Conservation (phyloP, 2,329 filamentous ascomycete genomes). For the Beauveria sp. region DNA sequence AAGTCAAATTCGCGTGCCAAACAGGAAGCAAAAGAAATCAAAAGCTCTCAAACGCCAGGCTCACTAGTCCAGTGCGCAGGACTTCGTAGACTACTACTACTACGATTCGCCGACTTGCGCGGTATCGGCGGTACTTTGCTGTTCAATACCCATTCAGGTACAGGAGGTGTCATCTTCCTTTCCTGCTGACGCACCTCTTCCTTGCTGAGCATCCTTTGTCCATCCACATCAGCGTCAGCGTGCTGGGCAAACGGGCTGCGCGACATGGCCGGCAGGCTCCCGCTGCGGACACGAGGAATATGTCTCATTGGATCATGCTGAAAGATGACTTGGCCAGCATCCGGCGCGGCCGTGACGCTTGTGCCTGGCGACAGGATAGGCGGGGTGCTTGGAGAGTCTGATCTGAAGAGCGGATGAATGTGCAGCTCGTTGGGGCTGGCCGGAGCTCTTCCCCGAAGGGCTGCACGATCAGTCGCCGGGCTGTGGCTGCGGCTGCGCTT, state of each 20-base stretch:
- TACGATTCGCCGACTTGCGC: slow-evolving; percentile 1
- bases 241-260: slow-evolving; percentile 3
- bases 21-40: background rate
- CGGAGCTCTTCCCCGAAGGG: slow-evolving; percentile 19
- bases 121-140: slow-evolving; percentile 7
- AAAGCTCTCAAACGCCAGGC: background rate
- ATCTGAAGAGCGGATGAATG: slow-evolving; percentile 72
- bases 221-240: background rate
- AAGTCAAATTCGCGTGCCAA: background rate
- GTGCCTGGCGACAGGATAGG: slow-evolving; percentile 62
- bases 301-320: slow-evolving; percentile 44
- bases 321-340: slow-evolving; percentile 57
- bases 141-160: slow-evolving; percentile 11
- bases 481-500: slow-evolving; percentile 46
- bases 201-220: background rate
- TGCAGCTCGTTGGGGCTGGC: slow-evolving; percentile 51
- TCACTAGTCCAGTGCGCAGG: background rate
- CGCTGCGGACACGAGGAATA: slow-evolving; percentile 47
- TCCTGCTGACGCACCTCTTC: background rate
- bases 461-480: slow-evolving; percentile 22
- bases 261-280: slow-evolving; percentile 37
- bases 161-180: slow-evolving; percentile 12
- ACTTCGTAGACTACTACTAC: background rate
- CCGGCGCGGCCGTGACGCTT: slow-evolving; percentile 61
- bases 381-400: slow-evolving; percentile 61